These are phyloP conservation scores for Stagonosporopsis chrysanthemi DNA, from an alignment of 2,329 filamentous ascomycete genomes.

Conservation along the genomic window DNA sequence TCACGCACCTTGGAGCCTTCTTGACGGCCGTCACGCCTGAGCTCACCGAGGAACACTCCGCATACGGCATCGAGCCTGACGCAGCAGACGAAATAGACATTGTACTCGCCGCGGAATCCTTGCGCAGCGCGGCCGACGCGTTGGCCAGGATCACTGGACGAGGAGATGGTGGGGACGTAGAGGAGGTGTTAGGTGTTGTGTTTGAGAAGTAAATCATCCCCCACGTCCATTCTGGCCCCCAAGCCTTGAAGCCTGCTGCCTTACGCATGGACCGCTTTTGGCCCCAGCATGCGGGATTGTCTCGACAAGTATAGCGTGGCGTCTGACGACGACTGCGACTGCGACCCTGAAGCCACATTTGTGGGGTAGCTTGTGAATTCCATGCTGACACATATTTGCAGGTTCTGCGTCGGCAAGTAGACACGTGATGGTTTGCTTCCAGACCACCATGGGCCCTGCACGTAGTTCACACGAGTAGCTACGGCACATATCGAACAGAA, in stretches of 20 bases:
- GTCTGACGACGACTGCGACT: slow-evolving; percentile 22
- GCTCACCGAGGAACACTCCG: slow-evolving; percentile 12
- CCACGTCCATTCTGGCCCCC: not conserved
- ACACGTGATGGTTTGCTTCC: not conserved
- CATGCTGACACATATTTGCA: slow-evolving; percentile 10
- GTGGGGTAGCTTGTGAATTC: not conserved
- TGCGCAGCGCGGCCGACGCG: slow-evolving; percentile 63
- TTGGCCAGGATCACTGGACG: slow-evolving; percentile 83
- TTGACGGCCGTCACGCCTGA: slow-evolving; percentile 61
- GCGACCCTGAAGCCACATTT: not conserved
- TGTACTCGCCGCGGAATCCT: slow-evolving; percentile 86
- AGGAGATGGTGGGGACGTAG: slow-evolving; percentile 86
- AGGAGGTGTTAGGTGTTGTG: slow-evolving; percentile 94
- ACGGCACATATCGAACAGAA: not conserved
- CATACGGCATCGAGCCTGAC: slow-evolving; percentile 6
- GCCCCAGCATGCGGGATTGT: slow-evolving; percentile 3
- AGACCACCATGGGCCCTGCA: not conserved
- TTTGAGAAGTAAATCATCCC: slow-evolving; percentile 83
- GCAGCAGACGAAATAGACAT: slow-evolving; percentile 66
- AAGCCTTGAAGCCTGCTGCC: not conserved
- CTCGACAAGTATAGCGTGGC: slow-evolving; percentile 33
- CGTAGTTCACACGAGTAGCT: not conserved
- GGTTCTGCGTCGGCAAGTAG: slow-evolving; percentile 35
- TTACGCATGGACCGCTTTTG: slow-evolving; percentile 10
- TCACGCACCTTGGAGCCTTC: slow-evolving; percentile 76